Conservation (phyloP, 805 yeast species). For the Blastobotrys chiropterorum region DNA sequence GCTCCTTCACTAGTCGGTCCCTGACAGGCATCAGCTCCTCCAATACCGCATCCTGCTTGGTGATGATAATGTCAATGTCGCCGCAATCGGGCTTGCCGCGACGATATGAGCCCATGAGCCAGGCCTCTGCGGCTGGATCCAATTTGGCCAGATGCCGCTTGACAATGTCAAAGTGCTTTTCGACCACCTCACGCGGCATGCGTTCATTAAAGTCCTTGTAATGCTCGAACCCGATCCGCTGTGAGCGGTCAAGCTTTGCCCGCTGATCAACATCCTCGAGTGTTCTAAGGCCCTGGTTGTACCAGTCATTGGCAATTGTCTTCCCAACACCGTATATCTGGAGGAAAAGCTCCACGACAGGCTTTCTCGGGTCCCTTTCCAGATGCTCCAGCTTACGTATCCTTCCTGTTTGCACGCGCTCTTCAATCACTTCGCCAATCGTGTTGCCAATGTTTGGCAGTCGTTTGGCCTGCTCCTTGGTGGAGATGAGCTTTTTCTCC, state of each 20-base stretch:
- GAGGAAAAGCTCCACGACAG: conserved; percentile 31
- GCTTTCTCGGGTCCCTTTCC: conserved; percentile 21
- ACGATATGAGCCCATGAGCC: conserved; percentile 47
- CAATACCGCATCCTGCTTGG: conserved; percentile 30
- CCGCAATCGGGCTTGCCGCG: conserved; percentile 44
- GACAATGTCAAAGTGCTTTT: conserved; percentile 36
- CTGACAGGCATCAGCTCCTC: conserved; percentile 21
- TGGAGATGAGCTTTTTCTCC: conserved; percentile 27
- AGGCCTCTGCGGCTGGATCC: conserved; percentile 34
- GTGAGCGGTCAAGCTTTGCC: conserved; percentile 27
- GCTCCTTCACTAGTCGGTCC: conserved; percentile 20
- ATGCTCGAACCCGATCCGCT: conserved; percentile 40
- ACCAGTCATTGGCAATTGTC: conserved; percentile 36
- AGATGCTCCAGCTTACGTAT: conserved; percentile 21
- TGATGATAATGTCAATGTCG: conserved; percentile 48
- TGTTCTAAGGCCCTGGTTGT: conserved; percentile 34
- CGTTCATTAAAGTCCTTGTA: conserved; percentile 41
- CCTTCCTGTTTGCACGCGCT: conserved; percentile 35
- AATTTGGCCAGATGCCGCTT: conserved; percentile 24
- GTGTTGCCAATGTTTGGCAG: conserved; percentile 38
- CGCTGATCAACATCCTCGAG: conserved; percentile 35
- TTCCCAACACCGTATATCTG: conserved; percentile 48
- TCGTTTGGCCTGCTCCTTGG: conserved; percentile 35
- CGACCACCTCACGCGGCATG: conserved; percentile 43
- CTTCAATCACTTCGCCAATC: conserved; percentile 41